Evolutionary conservation across 1,139 yeast species (phyloP).

Genomic region (Candida sp.): DNA sequence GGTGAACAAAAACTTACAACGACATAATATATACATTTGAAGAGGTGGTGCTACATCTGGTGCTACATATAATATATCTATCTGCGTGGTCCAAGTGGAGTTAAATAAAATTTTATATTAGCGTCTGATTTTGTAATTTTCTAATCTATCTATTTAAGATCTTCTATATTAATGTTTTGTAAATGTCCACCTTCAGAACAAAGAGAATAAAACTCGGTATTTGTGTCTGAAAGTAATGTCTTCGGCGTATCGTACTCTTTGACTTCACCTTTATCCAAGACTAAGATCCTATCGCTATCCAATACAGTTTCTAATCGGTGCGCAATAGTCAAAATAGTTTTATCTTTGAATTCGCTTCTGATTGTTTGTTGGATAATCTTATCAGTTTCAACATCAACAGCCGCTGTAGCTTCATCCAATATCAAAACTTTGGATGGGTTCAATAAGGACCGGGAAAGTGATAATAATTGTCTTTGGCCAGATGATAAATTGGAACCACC

Average conservation of each 20-base stretch:
- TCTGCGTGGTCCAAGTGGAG: no score
- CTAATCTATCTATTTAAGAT: slow-evolving; percentile 1
- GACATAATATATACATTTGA: no score
- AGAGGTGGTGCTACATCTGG: no score
- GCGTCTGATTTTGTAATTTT: no score
- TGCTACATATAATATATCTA: no score
- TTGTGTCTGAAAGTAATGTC: slow-evolving; percentile 18
- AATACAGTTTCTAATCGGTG: slow-evolving; percentile 34
- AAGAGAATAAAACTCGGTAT: slow-evolving; percentile 23
- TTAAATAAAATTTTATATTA: no score
- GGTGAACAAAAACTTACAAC: background rate
- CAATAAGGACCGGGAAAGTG: slow-evolving; percentile 34
- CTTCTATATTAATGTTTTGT: slow-evolving; percentile 5
- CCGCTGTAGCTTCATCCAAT: slow-evolving; percentile 37
- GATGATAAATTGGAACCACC: slow-evolving; percentile 35
- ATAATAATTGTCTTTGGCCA: slow-evolving; percentile 36
- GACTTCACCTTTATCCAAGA: slow-evolving; percentile 28
- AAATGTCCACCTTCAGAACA: slow-evolving; percentile 28
- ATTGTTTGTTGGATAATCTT: slow-evolving; percentile 32
- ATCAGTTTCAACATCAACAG: slow-evolving; percentile 37
- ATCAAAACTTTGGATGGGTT: slow-evolving; percentile 30
- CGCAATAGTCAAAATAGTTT: slow-evolving; percentile 35
- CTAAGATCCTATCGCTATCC: slow-evolving; percentile 32
- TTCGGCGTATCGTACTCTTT: slow-evolving; percentile 29
- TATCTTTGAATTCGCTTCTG: slow-evolving; percentile 26